These are phyloP conservation scores for Alternaria arborescens DNA, from an alignment of 2,329 filamentous ascomycete genomes.

Conservation along the genomic window DNA sequence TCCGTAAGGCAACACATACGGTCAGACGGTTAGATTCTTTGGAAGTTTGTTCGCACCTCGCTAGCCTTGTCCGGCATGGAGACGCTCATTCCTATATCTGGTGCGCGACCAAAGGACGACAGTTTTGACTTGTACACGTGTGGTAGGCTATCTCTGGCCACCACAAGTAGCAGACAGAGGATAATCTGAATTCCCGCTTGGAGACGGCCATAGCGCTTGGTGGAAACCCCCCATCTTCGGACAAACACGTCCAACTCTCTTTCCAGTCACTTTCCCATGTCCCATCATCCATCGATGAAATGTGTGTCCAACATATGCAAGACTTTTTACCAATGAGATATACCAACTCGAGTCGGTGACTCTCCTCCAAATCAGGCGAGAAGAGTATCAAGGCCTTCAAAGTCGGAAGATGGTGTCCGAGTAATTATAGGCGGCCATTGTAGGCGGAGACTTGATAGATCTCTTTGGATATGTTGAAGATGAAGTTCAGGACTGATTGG, in stretches of 20 bases:
- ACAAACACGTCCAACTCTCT: too few species aligned
- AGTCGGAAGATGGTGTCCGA: background rate
- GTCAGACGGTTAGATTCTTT: background rate
- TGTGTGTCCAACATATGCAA: rapidly evolving
- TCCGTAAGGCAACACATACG: background rate
- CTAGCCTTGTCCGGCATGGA: background rate
- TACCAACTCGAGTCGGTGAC: background rate
- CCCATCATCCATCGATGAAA: too few species aligned
- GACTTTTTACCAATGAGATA: background rate
- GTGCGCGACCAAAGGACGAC: too few species aligned
- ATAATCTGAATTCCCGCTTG: too few species aligned
- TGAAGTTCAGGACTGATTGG: too few species aligned
- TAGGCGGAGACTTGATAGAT: background rate
- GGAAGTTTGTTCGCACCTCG: background rate
- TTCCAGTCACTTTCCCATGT: too few species aligned
- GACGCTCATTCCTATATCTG: background rate
- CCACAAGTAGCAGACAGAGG: background rate
- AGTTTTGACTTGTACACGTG: too few species aligned
- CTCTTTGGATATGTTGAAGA: background rate
- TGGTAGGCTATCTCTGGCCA: too few species aligned
- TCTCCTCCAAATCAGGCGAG: background rate
- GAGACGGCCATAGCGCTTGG: too few species aligned
- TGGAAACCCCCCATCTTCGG: too few species aligned
- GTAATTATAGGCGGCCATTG: background rate
- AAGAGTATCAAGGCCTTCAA: background rate